Conservation (phyloP, 2,329 filamentous ascomycete species). For the Beauveria sp. region DNA sequence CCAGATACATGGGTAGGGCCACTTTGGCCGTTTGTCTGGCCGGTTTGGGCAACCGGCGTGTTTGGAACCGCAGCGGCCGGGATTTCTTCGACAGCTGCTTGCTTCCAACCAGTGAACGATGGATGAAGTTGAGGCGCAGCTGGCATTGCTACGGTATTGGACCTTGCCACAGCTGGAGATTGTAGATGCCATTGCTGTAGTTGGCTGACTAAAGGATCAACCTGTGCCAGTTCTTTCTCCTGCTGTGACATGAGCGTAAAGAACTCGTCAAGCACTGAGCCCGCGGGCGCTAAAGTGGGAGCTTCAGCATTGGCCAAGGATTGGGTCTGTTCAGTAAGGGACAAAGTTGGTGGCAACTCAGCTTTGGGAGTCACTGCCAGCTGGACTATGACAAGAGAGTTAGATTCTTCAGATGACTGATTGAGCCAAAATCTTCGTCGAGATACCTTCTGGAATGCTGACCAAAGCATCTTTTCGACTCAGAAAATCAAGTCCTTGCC, state of each 20-base stretch:
- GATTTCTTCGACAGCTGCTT: neutral
- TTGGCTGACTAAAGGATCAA: neutral
- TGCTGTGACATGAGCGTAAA: neutral
- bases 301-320: neutral
- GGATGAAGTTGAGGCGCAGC: neutral
- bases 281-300: neutral
- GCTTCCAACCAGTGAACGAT: neutral
- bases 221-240: neutral
- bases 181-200: neutral
- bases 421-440: neutral
- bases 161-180: neutral
- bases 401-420: neutral
- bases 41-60: neutral
- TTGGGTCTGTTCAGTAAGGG: neutral
- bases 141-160: neutral
- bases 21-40: neutral
- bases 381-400: neutral
- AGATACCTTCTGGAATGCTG: neutral
- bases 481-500: slow-evolving; percentile 1
- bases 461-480: neutral
- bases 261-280: neutral
- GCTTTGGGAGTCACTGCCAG: neutral
- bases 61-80: neutral
- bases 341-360: neutral
- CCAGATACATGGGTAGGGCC: neutral